phyloP scores from a whole-genome alignment of 495 filamentous ascomycete genomes.

The Extremus antarcticus region DNA sequence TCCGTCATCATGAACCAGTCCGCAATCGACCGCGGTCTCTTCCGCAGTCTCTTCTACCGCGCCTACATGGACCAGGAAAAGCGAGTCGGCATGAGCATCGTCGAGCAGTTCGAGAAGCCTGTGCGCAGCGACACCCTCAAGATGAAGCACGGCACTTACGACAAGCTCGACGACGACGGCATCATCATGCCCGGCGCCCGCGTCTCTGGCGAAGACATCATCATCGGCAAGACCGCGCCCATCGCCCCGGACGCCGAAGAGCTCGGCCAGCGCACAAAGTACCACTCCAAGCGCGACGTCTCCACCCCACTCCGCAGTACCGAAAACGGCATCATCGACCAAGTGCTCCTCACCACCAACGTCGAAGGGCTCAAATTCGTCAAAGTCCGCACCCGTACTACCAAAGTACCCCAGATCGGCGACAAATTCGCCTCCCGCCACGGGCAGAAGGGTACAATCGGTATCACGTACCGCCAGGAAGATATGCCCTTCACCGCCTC shows the following conservation, averaged over 20 bases:
- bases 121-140: conserved; percentile 75
- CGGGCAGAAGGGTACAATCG: conserved; percentile 98
- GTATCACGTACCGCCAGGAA: conserved; percentile 92
- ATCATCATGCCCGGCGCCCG: conserved; percentile 85
- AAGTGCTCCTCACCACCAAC: conserved; percentile 86
- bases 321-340: conserved; percentile 91
- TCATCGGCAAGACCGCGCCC: conserved; percentile 96
- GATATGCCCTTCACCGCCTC: conserved; percentile 97
- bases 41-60: conserved; percentile 96
- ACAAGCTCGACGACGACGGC: conserved; percentile 93
- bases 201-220: conserved; percentile 95
- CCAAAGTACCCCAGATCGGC: conserved; percentile 95
- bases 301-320: conserved; percentile 91
- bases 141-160: conserved; percentile 91
- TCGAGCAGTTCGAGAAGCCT: conserved; percentile 92
- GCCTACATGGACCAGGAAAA: conserved; percentile 95
- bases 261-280: conserved; percentile 77
- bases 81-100: conserved; percentile 73
- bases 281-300: conserved; percentile 86
- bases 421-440: conserved; percentile 99
- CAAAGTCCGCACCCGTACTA: conserved; percentile 93
- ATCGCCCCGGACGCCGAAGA: conserved; percentile 87
- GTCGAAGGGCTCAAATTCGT: conserved; percentile 83
- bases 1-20: conserved; percentile 99
- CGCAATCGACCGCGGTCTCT: conserved; percentile 91